These are phyloP conservation scores for Penicillium psychrofluorescens DNA, from an alignment of 495 filamentous ascomycete species.

Conservation along the genomic window DNA sequence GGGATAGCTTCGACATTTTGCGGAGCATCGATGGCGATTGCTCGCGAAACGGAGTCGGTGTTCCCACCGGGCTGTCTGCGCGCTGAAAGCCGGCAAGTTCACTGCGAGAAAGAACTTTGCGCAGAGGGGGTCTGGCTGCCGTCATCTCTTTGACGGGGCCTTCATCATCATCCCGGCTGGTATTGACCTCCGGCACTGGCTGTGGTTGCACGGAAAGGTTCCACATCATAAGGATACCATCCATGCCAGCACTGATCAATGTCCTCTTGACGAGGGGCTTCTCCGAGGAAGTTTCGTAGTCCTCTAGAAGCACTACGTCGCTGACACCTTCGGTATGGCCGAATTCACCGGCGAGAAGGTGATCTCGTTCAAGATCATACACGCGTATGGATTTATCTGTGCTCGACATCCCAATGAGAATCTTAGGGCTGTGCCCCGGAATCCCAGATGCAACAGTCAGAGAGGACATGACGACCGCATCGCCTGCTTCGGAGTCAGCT, in stretches of 20 bases:
- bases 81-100: constrained; percentile 73
- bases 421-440: constrained; percentile 32
- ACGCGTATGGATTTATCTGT: constrained; percentile 91
- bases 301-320: constrained; percentile 66
- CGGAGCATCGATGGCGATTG: constrained; percentile 59
- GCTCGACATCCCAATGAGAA: constrained; percentile 78
- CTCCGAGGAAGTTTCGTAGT: constrained; percentile 27
- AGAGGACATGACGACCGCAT: constrained; percentile 75
- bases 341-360: constrained; percentile 78
- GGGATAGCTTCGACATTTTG: constrained; percentile 44
- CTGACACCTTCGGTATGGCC: constrained; percentile 91
- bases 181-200: constrained; percentile 23
- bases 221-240: constrained; percentile 86
- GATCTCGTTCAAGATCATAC: constrained; percentile 71
- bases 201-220: constrained; percentile 43
- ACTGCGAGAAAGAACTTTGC: constrained; percentile 66
- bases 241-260: constrained; percentile 69
- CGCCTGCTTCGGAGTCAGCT: constrained; percentile 65
- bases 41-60: constrained; percentile 47
- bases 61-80: constrained; percentile 33
- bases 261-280: constrained; percentile 31
- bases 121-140: constrained; percentile 56
- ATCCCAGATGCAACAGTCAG: constrained; percentile 48
- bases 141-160: constrained; percentile 46
- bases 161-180: constrained; percentile 24